Percentiles rank a stretch among this genome's conserved stretches.
Evolutionary conservation across 2,329 filamentous ascomycete genomes (phyloP).

Genomic region (Pseudocercospora vitis): DNA sequence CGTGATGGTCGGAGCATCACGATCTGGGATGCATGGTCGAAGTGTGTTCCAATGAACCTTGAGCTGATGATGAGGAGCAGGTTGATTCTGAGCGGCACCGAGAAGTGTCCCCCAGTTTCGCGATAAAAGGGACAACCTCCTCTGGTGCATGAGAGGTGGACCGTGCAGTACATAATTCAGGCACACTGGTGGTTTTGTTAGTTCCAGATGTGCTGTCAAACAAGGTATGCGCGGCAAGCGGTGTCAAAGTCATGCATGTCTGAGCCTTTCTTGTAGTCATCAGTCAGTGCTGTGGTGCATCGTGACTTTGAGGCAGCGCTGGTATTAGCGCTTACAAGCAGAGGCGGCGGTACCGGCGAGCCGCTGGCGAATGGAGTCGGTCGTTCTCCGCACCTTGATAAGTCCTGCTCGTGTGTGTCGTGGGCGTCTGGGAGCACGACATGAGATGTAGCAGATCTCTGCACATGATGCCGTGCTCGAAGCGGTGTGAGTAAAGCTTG

Average conservation of each 20-base stretch:
- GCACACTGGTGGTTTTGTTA: too few species aligned
- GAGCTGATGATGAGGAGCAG: too few species aligned
- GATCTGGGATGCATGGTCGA: too few species aligned
- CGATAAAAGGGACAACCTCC: too few species aligned
- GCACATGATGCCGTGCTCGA: not conserved
- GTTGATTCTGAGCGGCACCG: too few species aligned
- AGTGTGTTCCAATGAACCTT: too few species aligned
- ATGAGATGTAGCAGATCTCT: not conserved
- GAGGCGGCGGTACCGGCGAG: not conserved
- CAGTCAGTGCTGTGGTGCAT: not conserved
- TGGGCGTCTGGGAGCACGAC: not conserved
- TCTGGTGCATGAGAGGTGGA: too few species aligned
- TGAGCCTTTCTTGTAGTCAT: too few species aligned
- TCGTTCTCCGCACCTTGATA: not conserved
- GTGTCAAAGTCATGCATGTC: not conserved
- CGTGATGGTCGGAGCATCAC: too few species aligned
- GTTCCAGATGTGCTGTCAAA: not conserved
- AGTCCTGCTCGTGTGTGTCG: not conserved
- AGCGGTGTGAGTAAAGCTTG: not conserved
- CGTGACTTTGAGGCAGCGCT: not conserved
- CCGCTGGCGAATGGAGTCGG: not conserved
- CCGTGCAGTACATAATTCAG: too few species aligned
- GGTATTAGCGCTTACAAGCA: not conserved
- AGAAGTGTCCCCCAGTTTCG: too few species aligned
- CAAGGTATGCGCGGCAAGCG: not conserved